Conservation (phyloP, 371 early-diverging fungal genomes). For the Amoeboaphelidium protococcarum region DNA sequence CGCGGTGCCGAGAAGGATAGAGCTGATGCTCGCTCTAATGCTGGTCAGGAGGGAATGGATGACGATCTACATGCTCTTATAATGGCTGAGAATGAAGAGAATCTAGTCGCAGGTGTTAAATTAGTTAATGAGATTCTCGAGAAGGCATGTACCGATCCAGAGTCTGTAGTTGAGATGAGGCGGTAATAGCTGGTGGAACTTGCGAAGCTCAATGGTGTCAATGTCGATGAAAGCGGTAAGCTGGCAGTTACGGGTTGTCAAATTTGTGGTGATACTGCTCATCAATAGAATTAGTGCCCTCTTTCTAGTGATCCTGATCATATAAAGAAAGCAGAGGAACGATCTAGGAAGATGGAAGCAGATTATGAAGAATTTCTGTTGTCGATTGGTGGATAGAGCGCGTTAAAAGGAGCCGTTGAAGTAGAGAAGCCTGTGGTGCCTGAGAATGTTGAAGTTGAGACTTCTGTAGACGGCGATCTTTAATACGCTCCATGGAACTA, state of each 20-base stretch:
- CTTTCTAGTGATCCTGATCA: no score
- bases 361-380: no score
- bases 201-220: constrained; percentile 80
- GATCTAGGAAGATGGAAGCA: no score
- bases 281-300: no score
- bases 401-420: no score
- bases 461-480: no score
- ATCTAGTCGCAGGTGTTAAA: constrained; percentile 53
- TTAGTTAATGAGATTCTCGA: constrained; percentile 74
- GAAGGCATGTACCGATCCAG: constrained; percentile 72
- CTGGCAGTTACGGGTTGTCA: constrained; percentile 71
- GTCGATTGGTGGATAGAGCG: no score
- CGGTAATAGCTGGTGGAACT: constrained; percentile 74
- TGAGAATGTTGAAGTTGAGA: no score
- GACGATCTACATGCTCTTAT: constrained; percentile 78
- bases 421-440: no score
- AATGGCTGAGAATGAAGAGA: constrained; percentile 64
- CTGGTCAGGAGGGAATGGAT: constrained; percentile 85
- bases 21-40: constrained; percentile 24
- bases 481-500: no score
- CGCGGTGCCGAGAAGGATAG: constrained; percentile 85
- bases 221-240: constrained; percentile 66
- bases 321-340: no score
- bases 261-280: constrained; percentile 71
- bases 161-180: constrained; percentile 78